These are phyloP conservation scores for Termitomyces sp. DNA, from an alignment of 768 basidiomycete genomes.

Conservation along the genomic window DNA sequence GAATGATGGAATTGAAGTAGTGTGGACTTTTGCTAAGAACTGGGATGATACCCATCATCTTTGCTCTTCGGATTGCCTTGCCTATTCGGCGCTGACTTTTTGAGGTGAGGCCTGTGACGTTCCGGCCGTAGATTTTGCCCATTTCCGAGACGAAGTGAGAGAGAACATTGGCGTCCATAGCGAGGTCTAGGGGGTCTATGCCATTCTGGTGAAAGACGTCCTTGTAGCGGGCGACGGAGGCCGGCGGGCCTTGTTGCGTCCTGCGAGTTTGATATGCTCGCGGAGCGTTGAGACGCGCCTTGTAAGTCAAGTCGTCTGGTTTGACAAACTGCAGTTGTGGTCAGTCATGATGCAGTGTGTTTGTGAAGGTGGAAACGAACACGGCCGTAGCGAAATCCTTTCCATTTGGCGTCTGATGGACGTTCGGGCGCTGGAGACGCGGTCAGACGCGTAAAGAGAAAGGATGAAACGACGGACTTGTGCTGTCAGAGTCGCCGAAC, in stretches of 20 bases:
- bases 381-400: conserved; percentile 19
- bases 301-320: conserved; percentile 28
- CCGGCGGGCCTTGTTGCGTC: conserved; percentile 53
- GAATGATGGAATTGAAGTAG: too few species aligned
- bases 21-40: conserved; percentile 31
- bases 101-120: conserved; percentile 68
- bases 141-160: conserved; percentile 63
- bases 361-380: conserved; percentile 15
- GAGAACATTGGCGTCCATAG: conserved; percentile 58
- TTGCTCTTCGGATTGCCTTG: conserved; percentile 85
- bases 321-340: conserved; percentile 13
- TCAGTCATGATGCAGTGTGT: not conserved
- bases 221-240: conserved; percentile 45
- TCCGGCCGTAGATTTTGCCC: conserved; percentile 77
- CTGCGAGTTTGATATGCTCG: conserved; percentile 21
- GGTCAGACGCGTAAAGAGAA: conserved; percentile 4
- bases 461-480: not conserved
- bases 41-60: conserved; percentile 88
- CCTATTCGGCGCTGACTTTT: conserved; percentile 75
- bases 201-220: conserved; percentile 73
- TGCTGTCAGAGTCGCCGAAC: not conserved
- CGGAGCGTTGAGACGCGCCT: conserved; percentile 24
- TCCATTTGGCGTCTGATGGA: conserved; percentile 12
- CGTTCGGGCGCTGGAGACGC: not conserved
- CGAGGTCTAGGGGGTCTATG: conserved; percentile 73